phyloP scores from a whole-genome alignment of 345 rosid species.

The Populus tremula region DNA sequence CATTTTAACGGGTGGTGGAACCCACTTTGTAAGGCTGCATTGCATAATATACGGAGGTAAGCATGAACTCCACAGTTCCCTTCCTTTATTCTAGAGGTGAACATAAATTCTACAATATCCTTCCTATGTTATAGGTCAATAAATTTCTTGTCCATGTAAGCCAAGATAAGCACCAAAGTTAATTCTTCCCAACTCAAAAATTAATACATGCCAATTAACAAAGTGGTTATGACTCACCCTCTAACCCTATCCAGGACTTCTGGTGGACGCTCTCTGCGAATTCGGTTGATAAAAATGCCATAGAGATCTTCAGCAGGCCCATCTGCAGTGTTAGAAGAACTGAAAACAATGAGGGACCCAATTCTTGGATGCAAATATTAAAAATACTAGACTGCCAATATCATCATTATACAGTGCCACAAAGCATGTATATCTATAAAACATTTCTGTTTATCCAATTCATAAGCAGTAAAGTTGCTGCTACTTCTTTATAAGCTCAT shows the following conservation, averaged over 20 bases:
- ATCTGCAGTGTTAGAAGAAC: conserved; percentile 36
- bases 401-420: not conserved
- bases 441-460: too few relatives aligned
- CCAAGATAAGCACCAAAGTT: not conserved
- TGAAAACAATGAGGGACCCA: conserved; percentile 5
- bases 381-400: not conserved
- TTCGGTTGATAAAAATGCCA: conserved; percentile 78
- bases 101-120: not conserved
- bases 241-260: conserved; percentile 65
- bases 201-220: not conserved
- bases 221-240: conserved; percentile 53
- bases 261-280: conserved; percentile 74
- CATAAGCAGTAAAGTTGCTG: too few relatives aligned
- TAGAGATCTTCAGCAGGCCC: conserved; percentile 97
- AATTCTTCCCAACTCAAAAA: not conserved
- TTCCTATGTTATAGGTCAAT: not conserved
- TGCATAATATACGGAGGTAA: conserved; percentile 11
- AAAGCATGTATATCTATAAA: not conserved
- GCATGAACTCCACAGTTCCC: not conserved
- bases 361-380: not conserved
- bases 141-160: not conserved
- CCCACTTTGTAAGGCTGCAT: conserved; percentile 96
- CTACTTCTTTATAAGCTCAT: not conserved
- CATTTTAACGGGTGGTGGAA: conserved; percentile 95
- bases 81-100: too few relatives aligned